Evolutionary conservation across 108 stramenopile genomes (phyloP).

Genomic region (Pseudonitzschia multistriata): DNA sequence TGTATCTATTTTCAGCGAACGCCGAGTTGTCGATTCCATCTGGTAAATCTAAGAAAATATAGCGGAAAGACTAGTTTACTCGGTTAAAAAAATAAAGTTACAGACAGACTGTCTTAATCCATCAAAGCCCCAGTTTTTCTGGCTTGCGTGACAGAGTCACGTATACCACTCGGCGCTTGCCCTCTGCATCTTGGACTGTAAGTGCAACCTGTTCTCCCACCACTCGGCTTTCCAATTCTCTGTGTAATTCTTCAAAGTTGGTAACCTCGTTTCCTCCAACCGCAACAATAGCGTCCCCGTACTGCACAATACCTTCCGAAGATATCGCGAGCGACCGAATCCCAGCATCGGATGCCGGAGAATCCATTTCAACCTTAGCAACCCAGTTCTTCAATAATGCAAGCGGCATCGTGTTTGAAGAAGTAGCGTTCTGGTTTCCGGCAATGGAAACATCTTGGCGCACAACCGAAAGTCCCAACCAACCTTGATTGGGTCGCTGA

Average conservation of each 20-base stretch:
- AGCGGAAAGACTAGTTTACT: background rate
- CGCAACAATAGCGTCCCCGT: slow-evolving; percentile 67
- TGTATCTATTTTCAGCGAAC: too few species aligned
- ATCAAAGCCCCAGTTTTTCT: background rate
- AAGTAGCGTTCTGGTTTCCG: slow-evolving; percentile 1
- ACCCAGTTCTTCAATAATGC: slow-evolving; percentile 29
- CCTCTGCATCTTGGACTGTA: slow-evolving; percentile 55
- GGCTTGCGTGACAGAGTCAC: slow-evolving; percentile 48
- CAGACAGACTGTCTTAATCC: background rate
- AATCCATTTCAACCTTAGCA: slow-evolving; percentile 25
- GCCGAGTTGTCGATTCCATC: too few species aligned
- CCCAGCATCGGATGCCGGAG: slow-evolving; percentile 49
- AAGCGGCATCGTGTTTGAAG: background rate
- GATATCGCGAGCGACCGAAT: slow-evolving; percentile 29
- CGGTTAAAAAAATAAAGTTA: background rate
- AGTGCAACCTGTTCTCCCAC: slow-evolving; percentile 57
- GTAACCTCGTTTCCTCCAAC: slow-evolving; percentile 53
- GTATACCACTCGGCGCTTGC: slow-evolving; percentile 69
- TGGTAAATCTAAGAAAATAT: too few species aligned
- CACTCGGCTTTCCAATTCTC: slow-evolving; percentile 46
- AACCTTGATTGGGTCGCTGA: slow-evolving; percentile 19
- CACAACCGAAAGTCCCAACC: slow-evolving; percentile 43
- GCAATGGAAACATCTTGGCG: slow-evolving; percentile 2
- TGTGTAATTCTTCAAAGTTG: slow-evolving; percentile 45
- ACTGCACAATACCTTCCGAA: slow-evolving; percentile 11